Conservation (phyloP, 768 basidiomycete genomes). For the Boletus rubropictus region DNA sequence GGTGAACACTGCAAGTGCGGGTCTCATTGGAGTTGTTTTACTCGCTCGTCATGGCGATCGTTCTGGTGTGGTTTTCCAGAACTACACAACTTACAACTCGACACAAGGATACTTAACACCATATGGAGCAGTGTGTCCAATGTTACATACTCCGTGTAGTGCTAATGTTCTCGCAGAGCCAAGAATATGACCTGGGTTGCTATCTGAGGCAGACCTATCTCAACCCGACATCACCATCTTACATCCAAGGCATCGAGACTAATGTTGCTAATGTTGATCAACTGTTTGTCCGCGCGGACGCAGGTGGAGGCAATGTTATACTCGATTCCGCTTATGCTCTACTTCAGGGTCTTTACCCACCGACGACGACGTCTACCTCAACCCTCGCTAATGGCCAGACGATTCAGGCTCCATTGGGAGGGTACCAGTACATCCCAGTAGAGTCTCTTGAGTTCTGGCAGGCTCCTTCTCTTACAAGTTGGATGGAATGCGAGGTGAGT, state of each 20-base stretch:
- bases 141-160: neutral
- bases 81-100: slow-evolving; percentile 64
- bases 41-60: slow-evolving; percentile 77
- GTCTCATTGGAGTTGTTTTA: slow-evolving; percentile 65
- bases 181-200: slow-evolving; percentile 59
- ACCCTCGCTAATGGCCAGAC: slow-evolving; percentile 67
- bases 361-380: slow-evolving; percentile 57
- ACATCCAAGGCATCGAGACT: slow-evolving; percentile 59
- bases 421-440: slow-evolving; percentile 78
- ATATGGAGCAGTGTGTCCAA: slow-evolving; percentile 57
- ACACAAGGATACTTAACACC: slow-evolving; percentile 64
- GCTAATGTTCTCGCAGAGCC: slow-evolving; percentile 19
- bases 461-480: slow-evolving; percentile 67
- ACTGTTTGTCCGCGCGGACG: slow-evolving; percentile 71
- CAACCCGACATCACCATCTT: slow-evolving; percentile 52
- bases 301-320: slow-evolving; percentile 72
- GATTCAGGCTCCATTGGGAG: slow-evolving; percentile 70
- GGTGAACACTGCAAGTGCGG: slow-evolving; percentile 22
- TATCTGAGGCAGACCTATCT: slow-evolving; percentile 61
- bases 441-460: slow-evolving; percentile 52
- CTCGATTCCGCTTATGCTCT: slow-evolving; percentile 80
- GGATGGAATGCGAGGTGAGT: slow-evolving; percentile 54
- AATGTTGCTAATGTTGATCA: slow-evolving; percentile 65
- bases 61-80: slow-evolving; percentile 52
- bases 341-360: slow-evolving; percentile 81